phyloP scores from a whole-genome alignment of 306 rosid genomes.

The Quercus bicolor region DNA sequence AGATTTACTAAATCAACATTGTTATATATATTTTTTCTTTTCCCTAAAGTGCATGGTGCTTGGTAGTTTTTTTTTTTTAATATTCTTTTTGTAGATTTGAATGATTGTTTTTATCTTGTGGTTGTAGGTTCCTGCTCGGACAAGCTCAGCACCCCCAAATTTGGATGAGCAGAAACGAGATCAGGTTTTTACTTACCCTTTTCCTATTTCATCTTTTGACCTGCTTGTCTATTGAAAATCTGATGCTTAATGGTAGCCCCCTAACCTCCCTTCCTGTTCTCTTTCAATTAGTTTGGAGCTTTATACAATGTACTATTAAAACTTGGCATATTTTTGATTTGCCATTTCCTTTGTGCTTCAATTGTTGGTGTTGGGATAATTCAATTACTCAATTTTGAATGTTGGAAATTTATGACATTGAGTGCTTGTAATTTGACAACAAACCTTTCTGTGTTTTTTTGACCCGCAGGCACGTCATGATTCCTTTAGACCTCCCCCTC shows the following conservation, averaged over 20 bases:
- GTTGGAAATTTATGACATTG: background rate
- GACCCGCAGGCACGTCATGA: conserved; percentile 67
- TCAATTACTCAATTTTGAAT: background rate
- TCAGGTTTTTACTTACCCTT: conserved; percentile 46
- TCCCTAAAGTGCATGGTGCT: background rate
- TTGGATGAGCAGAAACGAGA: conserved; percentile 87
- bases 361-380: background rate
- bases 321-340: background rate
- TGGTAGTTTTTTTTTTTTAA: background rate
- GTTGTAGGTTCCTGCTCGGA: conserved; percentile 87
- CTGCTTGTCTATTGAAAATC: conserved; percentile 14
- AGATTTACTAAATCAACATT: conserved; percentile 6
- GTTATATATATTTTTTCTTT: background rate
- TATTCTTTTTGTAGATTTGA: background rate
- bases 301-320: background rate
- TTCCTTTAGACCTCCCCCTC: conserved; percentile 45
- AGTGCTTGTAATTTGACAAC: conserved; percentile 3
- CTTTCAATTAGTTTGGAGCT: background rate
- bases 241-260: background rate
- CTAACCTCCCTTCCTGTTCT: background rate
- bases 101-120: conserved; percentile 20
- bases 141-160: conserved; percentile 98
- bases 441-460: conserved; percentile 15
- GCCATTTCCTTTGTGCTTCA: background rate
- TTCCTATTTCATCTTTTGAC: background rate